These are phyloP conservation scores for Macroventuria anomochaeta DNA, from an alignment of 2,329 filamentous ascomycete species.

Conservation along the genomic window DNA sequence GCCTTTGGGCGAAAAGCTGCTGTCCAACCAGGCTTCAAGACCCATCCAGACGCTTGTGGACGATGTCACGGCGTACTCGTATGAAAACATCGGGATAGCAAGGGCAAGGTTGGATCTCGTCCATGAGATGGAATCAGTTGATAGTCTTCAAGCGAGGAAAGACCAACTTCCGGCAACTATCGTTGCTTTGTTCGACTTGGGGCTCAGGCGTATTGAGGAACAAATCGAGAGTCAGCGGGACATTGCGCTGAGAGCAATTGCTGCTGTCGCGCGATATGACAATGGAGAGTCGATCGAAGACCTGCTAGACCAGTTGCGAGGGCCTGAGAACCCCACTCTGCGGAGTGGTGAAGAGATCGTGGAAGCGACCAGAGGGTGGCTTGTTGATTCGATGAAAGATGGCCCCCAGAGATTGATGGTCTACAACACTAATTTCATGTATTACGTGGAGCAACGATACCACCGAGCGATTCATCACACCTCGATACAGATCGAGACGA, in stretches of 20 bases:
- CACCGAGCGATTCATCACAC: slow-evolving; percentile 17
- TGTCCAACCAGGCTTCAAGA: neutral
- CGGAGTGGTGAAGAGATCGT: slow-evolving; percentile 30
- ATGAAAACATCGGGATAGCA: slow-evolving; percentile 24
- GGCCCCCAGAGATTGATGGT: slow-evolving; percentile 10
- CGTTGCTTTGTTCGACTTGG: slow-evolving; percentile 24
- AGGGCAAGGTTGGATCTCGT: slow-evolving; percentile 27
- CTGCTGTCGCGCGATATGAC: slow-evolving; percentile 8
- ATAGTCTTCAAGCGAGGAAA: slow-evolving; percentile 12
- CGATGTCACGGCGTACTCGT: slow-evolving; percentile 8
- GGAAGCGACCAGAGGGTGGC: slow-evolving; percentile 23
- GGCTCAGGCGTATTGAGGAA: slow-evolving; percentile 19
- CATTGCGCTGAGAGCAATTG: slow-evolving; percentile 22
- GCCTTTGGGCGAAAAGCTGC: slow-evolving; percentile 8
- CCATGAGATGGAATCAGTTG: slow-evolving; percentile 20
- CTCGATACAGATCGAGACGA: slow-evolving; percentile 10
- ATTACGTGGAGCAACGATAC: slow-evolving; percentile 23
- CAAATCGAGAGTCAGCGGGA: slow-evolving; percentile 11
- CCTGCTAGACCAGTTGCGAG: slow-evolving; percentile 1
- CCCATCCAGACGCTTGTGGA: slow-evolving; percentile 11
- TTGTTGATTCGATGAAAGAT: slow-evolving; percentile 8
- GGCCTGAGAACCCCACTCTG: slow-evolving; percentile 1
- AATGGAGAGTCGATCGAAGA: slow-evolving; percentile 14
- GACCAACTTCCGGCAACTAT: slow-evolving; percentile 29
- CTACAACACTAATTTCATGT: slow-evolving; percentile 19